These are phyloP conservation scores for Entomortierella lignicola DNA, from an alignment of 192 early-diverging fungal genomes.

Conservation along the genomic window DNA sequence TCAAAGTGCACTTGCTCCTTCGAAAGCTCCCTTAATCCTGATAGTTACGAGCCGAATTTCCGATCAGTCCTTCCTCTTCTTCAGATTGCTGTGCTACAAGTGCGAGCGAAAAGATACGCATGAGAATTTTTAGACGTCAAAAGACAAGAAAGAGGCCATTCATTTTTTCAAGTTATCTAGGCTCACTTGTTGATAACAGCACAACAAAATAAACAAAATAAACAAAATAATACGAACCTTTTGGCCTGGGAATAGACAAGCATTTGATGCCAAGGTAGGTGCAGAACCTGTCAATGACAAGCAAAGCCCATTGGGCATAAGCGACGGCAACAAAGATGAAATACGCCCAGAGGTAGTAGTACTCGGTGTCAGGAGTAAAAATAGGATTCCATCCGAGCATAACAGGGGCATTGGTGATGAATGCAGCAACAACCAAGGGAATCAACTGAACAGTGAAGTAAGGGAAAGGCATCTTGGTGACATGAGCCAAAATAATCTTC, in stretches of 20 bases:
- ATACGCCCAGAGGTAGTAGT: slow-evolving; percentile 74
- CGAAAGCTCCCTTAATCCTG: slow-evolving; percentile 28
- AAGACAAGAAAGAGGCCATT: slow-evolving; percentile 14
- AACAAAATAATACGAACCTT: slow-evolving; percentile 31
- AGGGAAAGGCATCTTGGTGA: slow-evolving; percentile 86
- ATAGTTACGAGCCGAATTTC: slow-evolving; percentile 28
- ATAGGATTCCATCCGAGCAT: slow-evolving; percentile 65
- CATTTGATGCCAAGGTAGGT: slow-evolving; percentile 87
- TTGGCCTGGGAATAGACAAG: slow-evolving; percentile 74
- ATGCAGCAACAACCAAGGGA: slow-evolving; percentile 78
- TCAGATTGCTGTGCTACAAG: slow-evolving; percentile 57
- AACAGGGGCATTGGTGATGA: slow-evolving; percentile 72
- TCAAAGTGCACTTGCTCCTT: not conserved
- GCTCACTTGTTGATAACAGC: slow-evolving; percentile 4
- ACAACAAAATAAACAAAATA: no score
- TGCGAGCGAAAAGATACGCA: slow-evolving; percentile 47
- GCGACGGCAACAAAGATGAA: slow-evolving; percentile 78
- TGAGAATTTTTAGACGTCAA: slow-evolving; percentile 53
- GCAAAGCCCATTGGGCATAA: slow-evolving; percentile 87
- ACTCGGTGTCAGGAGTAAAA: slow-evolving; percentile 75
- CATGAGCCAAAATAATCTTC: slow-evolving; percentile 91
- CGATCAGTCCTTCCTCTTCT: slow-evolving; percentile 54
- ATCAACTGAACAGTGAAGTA: slow-evolving; percentile 83
- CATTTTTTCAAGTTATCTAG: no score
- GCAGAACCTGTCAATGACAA: slow-evolving; percentile 92